These are phyloP conservation scores for Crithidia bombi DNA, from an alignment of 208 protist genomes.

Conservation along the genomic window DNA sequence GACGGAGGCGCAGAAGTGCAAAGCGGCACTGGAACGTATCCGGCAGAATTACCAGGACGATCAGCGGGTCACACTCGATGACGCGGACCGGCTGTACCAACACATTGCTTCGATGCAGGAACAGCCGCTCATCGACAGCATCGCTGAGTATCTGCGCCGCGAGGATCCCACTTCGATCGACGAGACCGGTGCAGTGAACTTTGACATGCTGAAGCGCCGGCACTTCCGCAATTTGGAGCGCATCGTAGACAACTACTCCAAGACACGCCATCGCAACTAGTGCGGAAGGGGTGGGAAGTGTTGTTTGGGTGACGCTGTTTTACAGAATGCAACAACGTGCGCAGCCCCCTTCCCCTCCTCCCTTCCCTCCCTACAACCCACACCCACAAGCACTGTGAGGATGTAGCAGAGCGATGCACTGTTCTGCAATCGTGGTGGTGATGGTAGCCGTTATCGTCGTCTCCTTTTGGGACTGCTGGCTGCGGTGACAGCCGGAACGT, in stretches of 20 bases:
- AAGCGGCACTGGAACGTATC: constrained; percentile 43
- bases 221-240: constrained; percentile 59
- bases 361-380: too few species aligned
- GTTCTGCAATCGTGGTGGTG: too few species aligned
- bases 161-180: constrained; percentile 56
- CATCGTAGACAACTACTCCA: constrained; percentile 56
- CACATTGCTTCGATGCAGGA: constrained; percentile 43
- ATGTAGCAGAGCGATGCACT: too few species aligned
- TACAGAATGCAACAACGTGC: too few species aligned
- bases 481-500: too few species aligned
- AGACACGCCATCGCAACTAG: constrained; percentile 29
- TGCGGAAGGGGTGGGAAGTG: background rate
- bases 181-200: constrained; percentile 50
- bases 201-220: constrained; percentile 55
- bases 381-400: too few species aligned
- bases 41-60: constrained; percentile 50
- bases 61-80: constrained; percentile 44
- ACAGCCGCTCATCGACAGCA: constrained; percentile 36
- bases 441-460: too few species aligned
- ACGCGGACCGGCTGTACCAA: constrained; percentile 56
- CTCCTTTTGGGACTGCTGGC: too few species aligned
- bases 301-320: too few species aligned
- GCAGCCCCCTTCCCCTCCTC: too few species aligned
- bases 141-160: constrained; percentile 54
- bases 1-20: constrained; percentile 53